Conservation (phyloP, 305 asterid species). For the Fraxinus sp. region DNA sequence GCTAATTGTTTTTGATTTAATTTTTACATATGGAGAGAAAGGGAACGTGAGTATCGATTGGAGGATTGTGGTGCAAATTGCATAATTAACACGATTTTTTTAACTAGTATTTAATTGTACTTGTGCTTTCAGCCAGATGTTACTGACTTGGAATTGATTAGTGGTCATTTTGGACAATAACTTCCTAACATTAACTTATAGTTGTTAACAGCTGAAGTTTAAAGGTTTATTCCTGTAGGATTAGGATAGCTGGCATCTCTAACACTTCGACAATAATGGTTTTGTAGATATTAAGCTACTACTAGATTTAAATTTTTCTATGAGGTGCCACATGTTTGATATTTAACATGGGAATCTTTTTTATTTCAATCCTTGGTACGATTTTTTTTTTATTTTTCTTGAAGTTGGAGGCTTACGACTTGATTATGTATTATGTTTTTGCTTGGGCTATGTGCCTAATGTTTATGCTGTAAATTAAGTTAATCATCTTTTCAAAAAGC, state of each 20-base stretch:
- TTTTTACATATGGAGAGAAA: neutral
- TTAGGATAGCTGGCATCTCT: neutral
- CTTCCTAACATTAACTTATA: neutral
- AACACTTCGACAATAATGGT: neutral
- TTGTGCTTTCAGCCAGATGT: neutral
- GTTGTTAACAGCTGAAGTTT: neutral
- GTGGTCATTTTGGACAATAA: neutral
- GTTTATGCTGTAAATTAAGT: neutral
- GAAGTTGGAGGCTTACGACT: neutral
- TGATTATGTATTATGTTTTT: neutral
- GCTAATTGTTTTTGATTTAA: neutral
- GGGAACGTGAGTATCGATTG: neutral
- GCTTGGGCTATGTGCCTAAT: neutral
- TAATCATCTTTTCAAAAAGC: neutral
- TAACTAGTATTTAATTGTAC: neutral
- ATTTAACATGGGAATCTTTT: neutral
- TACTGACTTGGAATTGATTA: neutral
- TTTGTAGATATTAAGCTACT: neutral
- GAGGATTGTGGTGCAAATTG: constrained; percentile 21
- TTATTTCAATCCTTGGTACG: neutral
- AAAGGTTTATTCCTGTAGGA: neutral
- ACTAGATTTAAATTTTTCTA: neutral
- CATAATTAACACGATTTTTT: neutral
- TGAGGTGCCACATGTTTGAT: neutral
- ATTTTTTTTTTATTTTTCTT: neutral